These are phyloP conservation scores for Pisolithus microcarpus DNA, from an alignment of 768 basidiomycete genomes.

Conservation along the genomic window DNA sequence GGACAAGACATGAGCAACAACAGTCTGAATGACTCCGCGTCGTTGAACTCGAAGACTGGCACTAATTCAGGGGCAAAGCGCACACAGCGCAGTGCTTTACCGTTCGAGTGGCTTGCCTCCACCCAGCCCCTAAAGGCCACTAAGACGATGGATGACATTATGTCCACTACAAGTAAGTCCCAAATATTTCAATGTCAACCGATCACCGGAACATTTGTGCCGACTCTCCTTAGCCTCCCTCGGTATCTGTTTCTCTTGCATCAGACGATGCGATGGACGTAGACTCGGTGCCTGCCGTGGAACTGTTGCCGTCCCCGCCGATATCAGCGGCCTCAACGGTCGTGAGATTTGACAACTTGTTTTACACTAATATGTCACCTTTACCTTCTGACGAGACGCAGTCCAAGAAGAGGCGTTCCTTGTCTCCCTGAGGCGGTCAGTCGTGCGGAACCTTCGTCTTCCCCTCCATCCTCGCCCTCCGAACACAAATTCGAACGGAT, in stretches of 20 bases:
- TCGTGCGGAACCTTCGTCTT: constrained; percentile 40
- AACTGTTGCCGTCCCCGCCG: constrained; percentile 32
- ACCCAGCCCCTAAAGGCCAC: constrained; percentile 16
- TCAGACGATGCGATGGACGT: constrained; percentile 75
- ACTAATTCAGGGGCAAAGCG: constrained; percentile 43
- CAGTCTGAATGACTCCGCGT: constrained; percentile 26
- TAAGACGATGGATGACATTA: constrained; percentile 19
- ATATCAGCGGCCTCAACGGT: constrained; percentile 47
- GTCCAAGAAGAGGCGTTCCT: constrained; percentile 51
- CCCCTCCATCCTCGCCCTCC: constrained; percentile 42
- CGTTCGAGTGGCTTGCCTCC: constrained; percentile 48
- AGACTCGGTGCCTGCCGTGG: constrained; percentile 44
- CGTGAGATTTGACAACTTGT: constrained; percentile 51
- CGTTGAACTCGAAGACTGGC: constrained; percentile 13
- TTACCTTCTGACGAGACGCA: constrained; percentile 33
- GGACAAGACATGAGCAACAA: constrained; percentile 69
- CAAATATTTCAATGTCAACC: constrained; percentile 3
- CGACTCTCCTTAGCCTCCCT: constrained; percentile 25
- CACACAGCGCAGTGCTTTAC: constrained; percentile 56
- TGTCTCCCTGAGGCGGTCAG: constrained; percentile 46
- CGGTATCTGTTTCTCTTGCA: constrained; percentile 36
- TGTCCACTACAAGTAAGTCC: constrained; percentile 24
- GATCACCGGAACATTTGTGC: constrained; percentile 1
- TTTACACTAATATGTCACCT: constrained; percentile 52
- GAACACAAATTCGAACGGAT: constrained; percentile 42